phyloP scores from a whole-genome alignment of 805 yeast species.

The Jamesozyma spencerorum region DNA sequence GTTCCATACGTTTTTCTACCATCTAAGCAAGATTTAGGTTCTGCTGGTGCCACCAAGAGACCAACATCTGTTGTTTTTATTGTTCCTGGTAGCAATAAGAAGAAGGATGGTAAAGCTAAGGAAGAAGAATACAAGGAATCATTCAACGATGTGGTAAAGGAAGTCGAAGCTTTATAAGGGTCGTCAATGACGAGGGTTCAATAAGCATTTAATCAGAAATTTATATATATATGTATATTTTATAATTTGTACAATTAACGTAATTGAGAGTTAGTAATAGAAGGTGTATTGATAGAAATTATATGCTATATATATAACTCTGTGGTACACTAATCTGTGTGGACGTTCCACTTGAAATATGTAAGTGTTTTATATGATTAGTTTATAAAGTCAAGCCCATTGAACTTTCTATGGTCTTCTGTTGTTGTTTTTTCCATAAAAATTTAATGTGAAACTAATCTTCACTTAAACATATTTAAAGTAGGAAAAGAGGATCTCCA shows the following conservation, averaged over 20 bases:
- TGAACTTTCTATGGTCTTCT: too few relatives aligned
- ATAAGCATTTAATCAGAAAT: slow-evolving; percentile 1
- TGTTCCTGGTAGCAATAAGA: slow-evolving; percentile 90
- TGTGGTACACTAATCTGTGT: too few relatives aligned
- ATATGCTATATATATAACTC: too few relatives aligned
- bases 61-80: slow-evolving; percentile 97
- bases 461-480: too few relatives aligned
- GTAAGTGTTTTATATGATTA: too few relatives aligned
- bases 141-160: slow-evolving; percentile 90
- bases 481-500: too few relatives aligned
- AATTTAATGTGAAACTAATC: too few relatives aligned
- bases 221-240: slow-evolving; percentile 1
- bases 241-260: slow-evolving; percentile 2
- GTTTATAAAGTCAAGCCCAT: too few relatives aligned
- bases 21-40: slow-evolving; percentile 94
- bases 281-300: too few relatives aligned
- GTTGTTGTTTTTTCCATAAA: too few relatives aligned
- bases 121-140: slow-evolving; percentile 85
- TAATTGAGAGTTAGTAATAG: slow-evolving; percentile 1
- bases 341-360: too few relatives aligned
- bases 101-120: slow-evolving; percentile 57
- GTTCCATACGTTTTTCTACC: slow-evolving; percentile 94
- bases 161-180: slow-evolving; percentile 40
- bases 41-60: slow-evolving; percentile 98
- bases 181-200: not conserved